Base-by-base conservation (phyloP, 768 basidiomycete genomes). In the Rhizopogon vesiculosus region DNA sequence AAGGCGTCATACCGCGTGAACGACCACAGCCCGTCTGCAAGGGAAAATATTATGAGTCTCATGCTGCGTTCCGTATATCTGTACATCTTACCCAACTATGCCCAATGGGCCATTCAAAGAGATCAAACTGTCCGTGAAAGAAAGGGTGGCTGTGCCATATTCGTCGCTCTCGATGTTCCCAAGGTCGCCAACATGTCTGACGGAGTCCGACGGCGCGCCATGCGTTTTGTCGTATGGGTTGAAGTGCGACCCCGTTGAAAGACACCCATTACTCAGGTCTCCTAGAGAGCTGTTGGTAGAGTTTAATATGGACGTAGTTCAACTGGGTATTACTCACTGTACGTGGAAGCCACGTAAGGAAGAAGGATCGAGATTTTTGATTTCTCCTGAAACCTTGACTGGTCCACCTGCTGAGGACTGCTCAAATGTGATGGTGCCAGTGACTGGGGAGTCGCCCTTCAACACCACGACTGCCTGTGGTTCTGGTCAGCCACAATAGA, bases 261-360 rank as follows among this genome's bases (percentile, higher is more conserved):
- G 39, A 65, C 89, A 90, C 1, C 85, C 89, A n/a, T 72, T 66
- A 25, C 77, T 79, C 58, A 85, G 68, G 70, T 93, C 87, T 29
- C 91, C 90, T 42, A 75, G 70, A 65, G 60, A 62, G 42, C 66
- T 68, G n/a, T 13, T 25, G 7, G 41, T 45, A 39, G 40, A 42
- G 45, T 0, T 42, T 22, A 29, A 38, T n/a, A 0, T 15, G 74
- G 64, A 53, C 73, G 71, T 51, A 1, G 2, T 49, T 29, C n/a
- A 44, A 31, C 33, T 28, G 31, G 15, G 38, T 48, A 46, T 25
- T 18, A 74, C 85, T 55, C 60, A 89, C 89, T 93, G 91, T 55
- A 93, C 73, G 70, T 93, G 91, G 74, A 92, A 89, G 5, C 91
- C 91, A 38, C 85, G 80, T 56, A 75, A 65, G 5, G 84, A 75